Conservation (phyloP, 1,284 basidiomycete species). For the Trichosporon sp. region DNA sequence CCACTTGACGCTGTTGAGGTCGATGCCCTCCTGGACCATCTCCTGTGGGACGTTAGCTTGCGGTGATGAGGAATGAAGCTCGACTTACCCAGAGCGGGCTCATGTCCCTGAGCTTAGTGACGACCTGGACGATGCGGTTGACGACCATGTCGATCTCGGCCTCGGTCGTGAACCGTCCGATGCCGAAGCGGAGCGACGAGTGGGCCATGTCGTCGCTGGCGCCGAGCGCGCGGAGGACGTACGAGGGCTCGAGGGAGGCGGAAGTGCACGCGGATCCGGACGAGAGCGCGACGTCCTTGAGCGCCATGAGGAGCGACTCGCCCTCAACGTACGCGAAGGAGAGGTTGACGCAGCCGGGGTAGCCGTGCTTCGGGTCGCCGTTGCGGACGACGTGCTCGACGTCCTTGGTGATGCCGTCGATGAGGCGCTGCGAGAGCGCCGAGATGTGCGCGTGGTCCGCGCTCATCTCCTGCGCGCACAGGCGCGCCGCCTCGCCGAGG, state of each 20-base stretch:
- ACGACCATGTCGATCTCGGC: slow-evolving; percentile 94
- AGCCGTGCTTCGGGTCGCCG: slow-evolving; percentile 74
- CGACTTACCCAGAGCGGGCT: slow-evolving; percentile 84
- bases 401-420: slow-evolving; percentile 72
- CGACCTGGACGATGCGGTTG: slow-evolving; percentile 79
- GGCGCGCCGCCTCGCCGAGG: slow-evolving; percentile 88
- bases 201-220: slow-evolving; percentile 99
- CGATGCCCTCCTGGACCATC: slow-evolving; percentile 97
- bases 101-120: slow-evolving; percentile 69
- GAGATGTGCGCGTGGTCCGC: slow-evolving; percentile 77
- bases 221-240: slow-evolving; percentile 92
- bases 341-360: slow-evolving; percentile 89
- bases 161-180: slow-evolving; percentile 97
- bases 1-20: slow-evolving; percentile 90
- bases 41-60: not conserved
- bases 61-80: too few species aligned
- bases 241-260: slow-evolving; percentile 95
- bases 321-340: slow-evolving; percentile 97
- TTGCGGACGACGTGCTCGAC: slow-evolving; percentile 91
- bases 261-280: slow-evolving; percentile 98
- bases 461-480: slow-evolving; percentile 89
- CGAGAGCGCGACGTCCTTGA: slow-evolving; percentile 97
- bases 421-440: slow-evolving; percentile 73
- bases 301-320: slow-evolving; percentile 93
- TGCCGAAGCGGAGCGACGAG: slow-evolving; percentile 93